Percentiles rank a stretch among this genome's conserved stretches.
Evolutionary conservation across 768 basidiomycete genomes (phyloP).

Genomic region (Symmetrospora coprosmae): DNA sequence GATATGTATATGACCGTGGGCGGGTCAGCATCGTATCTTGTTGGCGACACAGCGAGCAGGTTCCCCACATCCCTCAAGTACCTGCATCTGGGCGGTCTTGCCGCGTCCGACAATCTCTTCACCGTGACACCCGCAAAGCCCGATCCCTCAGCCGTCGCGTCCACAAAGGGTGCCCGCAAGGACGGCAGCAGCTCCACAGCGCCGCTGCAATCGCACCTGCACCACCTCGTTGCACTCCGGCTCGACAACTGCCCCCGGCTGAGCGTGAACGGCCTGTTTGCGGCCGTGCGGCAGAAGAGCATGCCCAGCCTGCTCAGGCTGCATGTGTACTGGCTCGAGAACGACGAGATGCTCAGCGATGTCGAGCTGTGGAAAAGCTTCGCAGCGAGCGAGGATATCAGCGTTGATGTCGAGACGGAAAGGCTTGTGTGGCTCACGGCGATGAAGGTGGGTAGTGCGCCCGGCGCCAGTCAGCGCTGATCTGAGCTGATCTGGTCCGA

Average conservation of each 20-base stretch:
- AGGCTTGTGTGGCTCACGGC: slow-evolving; percentile 8
- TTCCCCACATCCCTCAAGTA: slow-evolving; percentile 3
- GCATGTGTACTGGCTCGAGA: slow-evolving; percentile 13
- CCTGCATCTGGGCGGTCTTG: slow-evolving; percentile 7
- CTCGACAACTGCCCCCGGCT: slow-evolving; percentile 14
- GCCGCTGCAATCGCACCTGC: background rate
- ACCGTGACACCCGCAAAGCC: background rate
- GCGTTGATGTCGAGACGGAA: background rate
- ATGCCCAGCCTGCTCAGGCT: background rate
- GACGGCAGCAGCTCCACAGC: background rate
- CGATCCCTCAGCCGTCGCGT: too few relatives aligned
- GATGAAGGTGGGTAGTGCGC: slow-evolving; percentile 1
- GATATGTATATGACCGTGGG: background rate
- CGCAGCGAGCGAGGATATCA: slow-evolving; percentile 7
- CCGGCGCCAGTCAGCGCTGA: too few relatives aligned
- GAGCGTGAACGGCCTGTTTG: slow-evolving; percentile 7
- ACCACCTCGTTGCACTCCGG: slow-evolving; percentile 5
- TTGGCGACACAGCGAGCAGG: background rate
- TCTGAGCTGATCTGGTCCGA: too few relatives aligned
- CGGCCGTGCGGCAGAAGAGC: slow-evolving; percentile 3
- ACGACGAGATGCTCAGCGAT: slow-evolving; percentile 3
- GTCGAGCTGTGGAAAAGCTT: slow-evolving; percentile 13
- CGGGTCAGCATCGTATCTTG: slow-evolving; percentile 10
- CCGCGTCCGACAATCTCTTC: slow-evolving; percentile 17
- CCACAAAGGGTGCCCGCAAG: too few relatives aligned